Evolutionary conservation across 768 basidiomycete species (phyloP), one percentile per base, ranked within the genome.

Genomic region (Tylopilus cervinicoccineus): DNA sequence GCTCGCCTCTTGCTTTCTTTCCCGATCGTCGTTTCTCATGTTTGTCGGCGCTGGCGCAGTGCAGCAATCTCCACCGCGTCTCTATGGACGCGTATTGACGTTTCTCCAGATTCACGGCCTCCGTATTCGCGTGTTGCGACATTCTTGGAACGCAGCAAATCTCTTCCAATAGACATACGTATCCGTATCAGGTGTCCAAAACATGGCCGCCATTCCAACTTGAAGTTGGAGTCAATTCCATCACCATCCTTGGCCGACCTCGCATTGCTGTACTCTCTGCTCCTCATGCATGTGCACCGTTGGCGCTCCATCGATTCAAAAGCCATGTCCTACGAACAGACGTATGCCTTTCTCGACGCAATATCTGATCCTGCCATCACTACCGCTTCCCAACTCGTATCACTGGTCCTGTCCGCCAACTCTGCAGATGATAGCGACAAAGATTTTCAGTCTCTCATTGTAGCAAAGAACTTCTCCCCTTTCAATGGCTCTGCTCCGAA

Each of bases 21-120:
- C 58, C 74, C 77, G 48, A 70, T 81, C 13, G 70, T 80, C 53
- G 79, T 76, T 13, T 81, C 80, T 12, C 81, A 82, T 52, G 75
- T 83, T 7, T 83, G 81, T 61, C 64, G 57, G 17, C 77, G 73
- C 34, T 84, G 81, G 81, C 76, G 81, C 29, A 67, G 62, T 24
- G 54, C 70, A 4, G 74, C 79, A 9, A 43, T 83, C 26, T 71
- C 72, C 23, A 75, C 76, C 1, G 75, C 79, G 1, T 62, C 66
- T 16, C 70, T 84, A 6, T 84, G 83, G 83, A 75, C 75, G 3
- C 59, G 43, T 31, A 64, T 84, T 39, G 8, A 13, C 9, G 33
- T 58, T 12, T n/a, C n/a, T n/a, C n/a, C n/a, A n/a, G 36, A 46
- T 12, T 66, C 70, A 38, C 70, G 59, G 11, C 64, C 70, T 2